Base-by-base conservation (phyloP, 2,329 filamentous ascomycete genomes). In the Ceratocystis cubensis region DNA sequence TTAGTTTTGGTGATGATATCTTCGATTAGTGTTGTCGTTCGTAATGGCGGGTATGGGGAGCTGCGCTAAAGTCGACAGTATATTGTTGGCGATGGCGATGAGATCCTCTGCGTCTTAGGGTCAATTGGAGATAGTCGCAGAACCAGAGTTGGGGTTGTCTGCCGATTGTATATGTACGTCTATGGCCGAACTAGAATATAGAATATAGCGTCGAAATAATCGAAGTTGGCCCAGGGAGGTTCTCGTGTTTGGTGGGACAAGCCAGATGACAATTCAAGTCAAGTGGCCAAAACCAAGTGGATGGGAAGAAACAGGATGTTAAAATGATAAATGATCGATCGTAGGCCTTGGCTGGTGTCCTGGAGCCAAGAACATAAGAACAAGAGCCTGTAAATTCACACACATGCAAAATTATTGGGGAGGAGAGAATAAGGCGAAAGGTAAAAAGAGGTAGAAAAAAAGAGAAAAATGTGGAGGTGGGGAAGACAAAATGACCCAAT, bases 381-480 rank as follows among this genome's bases (percentile, higher is more conserved):
- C 37, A 15, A 37, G 8, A 10, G 30, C 56, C 17, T 59, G 56
- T 59, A 7, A 41, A 17, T 28, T 53, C 56, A 37, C 17, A 30
- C 56, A 59, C 28, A 59, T 41, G 37, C 37, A 8, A 59, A 59
- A 59, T 8, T n/a, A 57, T 22, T 22, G 45, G n/a, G 50, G 33
- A 28, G 28, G 44, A n/a, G n/a, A 56, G 28, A 25, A 57, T 22
- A 41, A 64, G 17, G 30, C 33, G 5, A 22, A 57, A 28, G 37
- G 22, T 25, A 64, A 20, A 37, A n/a, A 65, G 50, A 56, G 46
- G 37, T 8, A 10, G 17, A 64, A 30, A 53, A 37, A 64, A 53
- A 44, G 33, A 64, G 63, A 7, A 64, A 64, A 53, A 25, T 37
- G n/a, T 56, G 48, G 37, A 44, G 46, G 48, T 65, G 46, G 50